phyloP scores from a whole-genome alignment of 2,329 filamentous ascomycete species.

The Chaetothyriales sp. region DNA sequence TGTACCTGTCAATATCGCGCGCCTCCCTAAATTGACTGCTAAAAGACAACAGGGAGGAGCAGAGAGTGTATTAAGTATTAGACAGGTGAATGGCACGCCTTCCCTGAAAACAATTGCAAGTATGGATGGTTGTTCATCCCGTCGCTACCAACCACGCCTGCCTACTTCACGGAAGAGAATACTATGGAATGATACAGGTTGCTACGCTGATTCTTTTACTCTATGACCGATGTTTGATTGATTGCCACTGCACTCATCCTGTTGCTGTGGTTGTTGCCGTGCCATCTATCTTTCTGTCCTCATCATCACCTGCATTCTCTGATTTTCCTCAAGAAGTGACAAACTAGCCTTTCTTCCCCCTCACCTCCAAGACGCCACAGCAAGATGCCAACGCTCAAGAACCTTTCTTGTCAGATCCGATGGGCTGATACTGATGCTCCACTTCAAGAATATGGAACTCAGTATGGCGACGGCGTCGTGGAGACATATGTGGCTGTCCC shows the following conservation, averaged over 20 bases:
- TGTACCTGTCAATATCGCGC: neutral
- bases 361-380: too few species aligned
- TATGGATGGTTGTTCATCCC: neutral
- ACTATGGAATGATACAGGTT: neutral
- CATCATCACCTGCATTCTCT: neutral
- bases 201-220: neutral
- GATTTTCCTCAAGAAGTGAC: neutral
- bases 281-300: neutral
- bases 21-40: neutral
- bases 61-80: neutral
- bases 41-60: neutral
- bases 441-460: constrained; percentile 37
- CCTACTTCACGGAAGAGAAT: neutral
- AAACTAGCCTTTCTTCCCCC: neutral
- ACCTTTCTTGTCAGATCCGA: constrained; percentile 40
- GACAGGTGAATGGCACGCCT: neutral
- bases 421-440: constrained; percentile 29
- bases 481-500: constrained; percentile 41
- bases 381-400: constrained; percentile 41
- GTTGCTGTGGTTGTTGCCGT: neutral
- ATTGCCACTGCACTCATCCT: neutral
- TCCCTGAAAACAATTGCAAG: neutral
- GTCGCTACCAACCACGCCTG: neutral
- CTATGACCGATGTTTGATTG: neutral
- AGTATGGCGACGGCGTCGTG: constrained; percentile 39